Conservation (phyloP, 208 protist genomes). For the Acanthamoeba royreba region DNA sequence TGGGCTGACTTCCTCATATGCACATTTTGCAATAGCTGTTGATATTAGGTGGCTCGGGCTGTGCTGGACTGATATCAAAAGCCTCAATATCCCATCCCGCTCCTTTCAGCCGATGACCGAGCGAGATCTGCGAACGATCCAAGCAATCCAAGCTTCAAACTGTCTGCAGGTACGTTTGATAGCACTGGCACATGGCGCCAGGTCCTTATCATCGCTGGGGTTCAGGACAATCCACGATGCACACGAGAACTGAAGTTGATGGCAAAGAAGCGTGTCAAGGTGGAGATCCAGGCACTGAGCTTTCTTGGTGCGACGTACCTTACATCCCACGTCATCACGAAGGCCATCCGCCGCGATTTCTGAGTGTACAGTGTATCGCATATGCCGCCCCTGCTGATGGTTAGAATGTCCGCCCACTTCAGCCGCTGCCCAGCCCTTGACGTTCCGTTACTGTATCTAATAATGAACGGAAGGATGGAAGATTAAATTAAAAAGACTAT, state of each 20-base stretch:
- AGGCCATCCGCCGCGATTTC: not conserved
- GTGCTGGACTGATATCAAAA: not conserved
- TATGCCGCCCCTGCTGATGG: too few relatives aligned
- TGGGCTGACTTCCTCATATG: not conserved
- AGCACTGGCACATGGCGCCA: not conserved
- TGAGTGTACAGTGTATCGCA: not conserved
- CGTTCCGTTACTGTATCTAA: too few relatives aligned
- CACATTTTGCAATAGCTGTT: not conserved
- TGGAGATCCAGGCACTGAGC: constrained; percentile 8
- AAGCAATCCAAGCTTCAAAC: not conserved
- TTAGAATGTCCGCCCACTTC: too few relatives aligned
- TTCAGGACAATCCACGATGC: not conserved
- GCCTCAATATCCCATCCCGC: not conserved
- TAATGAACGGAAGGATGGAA: too few relatives aligned
- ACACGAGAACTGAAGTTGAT: not conserved
- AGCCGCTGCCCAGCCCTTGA: too few relatives aligned
- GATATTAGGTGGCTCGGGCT: constrained; percentile 35
- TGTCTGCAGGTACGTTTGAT: not conserved
- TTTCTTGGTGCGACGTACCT: not conserved
- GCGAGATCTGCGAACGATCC: not conserved
- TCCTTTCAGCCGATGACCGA: not conserved
- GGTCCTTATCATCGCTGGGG: not conserved
- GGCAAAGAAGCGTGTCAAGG: not conserved
- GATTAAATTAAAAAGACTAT: not conserved
- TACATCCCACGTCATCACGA: not conserved